Conservation (phyloP, 495 filamentous ascomycete genomes). For the Neurospora sp. region DNA sequence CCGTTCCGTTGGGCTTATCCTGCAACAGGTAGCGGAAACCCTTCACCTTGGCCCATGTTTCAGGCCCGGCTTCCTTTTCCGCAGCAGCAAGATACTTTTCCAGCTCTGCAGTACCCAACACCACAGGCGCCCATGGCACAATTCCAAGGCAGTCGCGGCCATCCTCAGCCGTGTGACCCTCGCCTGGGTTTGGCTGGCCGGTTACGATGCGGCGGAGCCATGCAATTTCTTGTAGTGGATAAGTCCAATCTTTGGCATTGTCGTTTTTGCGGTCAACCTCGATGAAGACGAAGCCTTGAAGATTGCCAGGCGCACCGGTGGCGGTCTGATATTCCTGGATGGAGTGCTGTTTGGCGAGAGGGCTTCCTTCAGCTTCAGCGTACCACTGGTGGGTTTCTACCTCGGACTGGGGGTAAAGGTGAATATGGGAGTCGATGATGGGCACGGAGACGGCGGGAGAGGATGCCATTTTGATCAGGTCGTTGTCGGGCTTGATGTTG, state of each 20-base stretch:
- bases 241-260: conserved; percentile 35
- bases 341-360: conserved; percentile 52
- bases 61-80: conserved; percentile 36
- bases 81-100: conserved; percentile 42
- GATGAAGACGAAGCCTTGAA: conserved; percentile 66
- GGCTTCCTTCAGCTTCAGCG: conserved; percentile 42
- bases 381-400: conserved; percentile 54
- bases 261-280: conserved; percentile 68
- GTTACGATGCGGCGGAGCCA: conserved; percentile 54
- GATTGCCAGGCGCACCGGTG: conserved; percentile 19
- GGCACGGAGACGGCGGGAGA: conserved; percentile 14
- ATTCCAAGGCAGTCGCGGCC: conserved; percentile 49
- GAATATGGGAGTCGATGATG: conserved; percentile 80
- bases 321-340: conserved; percentile 45
- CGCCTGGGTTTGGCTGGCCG: conserved; percentile 44
- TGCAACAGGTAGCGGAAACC: conserved; percentile 78
- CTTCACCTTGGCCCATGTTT: conserved; percentile 36
- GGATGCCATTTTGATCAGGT: not conserved
- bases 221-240: conserved; percentile 59
- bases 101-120: conserved; percentile 42
- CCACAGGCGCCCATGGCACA: conserved; percentile 74
- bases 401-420: conserved; percentile 64
- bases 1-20: conserved; percentile 56
- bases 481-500: not conserved
- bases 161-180: conserved; percentile 48